Evolutionary conservation across 2,329 filamentous ascomycete genomes (phyloP).

Genomic region (Talaromyces sp.): DNA sequence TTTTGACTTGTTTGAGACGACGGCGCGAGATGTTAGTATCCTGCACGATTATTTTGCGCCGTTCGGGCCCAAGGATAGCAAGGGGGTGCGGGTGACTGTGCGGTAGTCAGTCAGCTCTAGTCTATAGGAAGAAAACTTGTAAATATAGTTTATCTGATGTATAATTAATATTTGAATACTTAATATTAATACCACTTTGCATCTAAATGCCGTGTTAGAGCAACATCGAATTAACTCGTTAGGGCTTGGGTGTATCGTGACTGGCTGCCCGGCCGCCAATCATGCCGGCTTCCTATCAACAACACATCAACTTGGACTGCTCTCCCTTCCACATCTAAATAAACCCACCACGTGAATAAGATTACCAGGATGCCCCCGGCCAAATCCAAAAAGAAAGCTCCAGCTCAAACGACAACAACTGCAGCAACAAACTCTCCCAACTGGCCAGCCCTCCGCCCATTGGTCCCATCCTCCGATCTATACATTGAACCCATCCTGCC

Average conservation of each 20-base stretch:
- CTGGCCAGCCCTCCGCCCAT: slow-evolving; percentile 70
- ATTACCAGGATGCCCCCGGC: not conserved
- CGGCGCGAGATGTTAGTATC: slow-evolving; percentile 10
- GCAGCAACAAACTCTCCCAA: slow-evolving; percentile 35
- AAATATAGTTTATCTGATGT: not conserved
- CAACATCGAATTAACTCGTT: not conserved
- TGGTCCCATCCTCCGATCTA: slow-evolving; percentile 63
- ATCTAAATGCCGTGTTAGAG: not conserved
- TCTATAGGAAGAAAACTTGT: not conserved
- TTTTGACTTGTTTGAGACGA: slow-evolving; percentile 7
- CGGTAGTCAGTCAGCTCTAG: not conserved
- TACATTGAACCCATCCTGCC: slow-evolving; percentile 53
- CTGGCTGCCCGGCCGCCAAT: not conserved
- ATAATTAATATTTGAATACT: not conserved
- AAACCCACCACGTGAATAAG: not conserved
- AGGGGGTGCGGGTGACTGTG: slow-evolving; percentile 11
- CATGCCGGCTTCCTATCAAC: not conserved
- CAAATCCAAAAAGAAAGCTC: slow-evolving; percentile 11
- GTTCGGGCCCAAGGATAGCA: slow-evolving; percentile 13
- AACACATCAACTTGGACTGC: not conserved
- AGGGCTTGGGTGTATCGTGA: not conserved
- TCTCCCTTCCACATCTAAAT: not conserved
- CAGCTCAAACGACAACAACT: not conserved
- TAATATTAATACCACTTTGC: not conserved
- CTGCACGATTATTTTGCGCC: slow-evolving; percentile 14